Evolutionary conservation across 805 yeast species (phyloP).

Genomic region (Saturnispora serradocipensis): DNA sequence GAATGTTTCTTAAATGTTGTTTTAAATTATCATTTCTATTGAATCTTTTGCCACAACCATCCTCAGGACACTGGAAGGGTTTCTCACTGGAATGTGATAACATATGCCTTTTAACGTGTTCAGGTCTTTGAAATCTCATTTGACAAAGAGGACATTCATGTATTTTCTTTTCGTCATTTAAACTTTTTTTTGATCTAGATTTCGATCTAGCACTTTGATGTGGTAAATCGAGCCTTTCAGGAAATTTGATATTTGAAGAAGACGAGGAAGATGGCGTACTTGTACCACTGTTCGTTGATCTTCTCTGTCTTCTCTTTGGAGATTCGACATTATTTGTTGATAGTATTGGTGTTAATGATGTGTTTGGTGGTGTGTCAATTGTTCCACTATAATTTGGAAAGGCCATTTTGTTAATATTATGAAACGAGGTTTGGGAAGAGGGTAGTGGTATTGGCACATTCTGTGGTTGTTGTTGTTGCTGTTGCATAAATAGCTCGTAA

Average conservation of each 20-base stretch:
- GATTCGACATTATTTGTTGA: background rate
- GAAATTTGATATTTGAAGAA: conserved; percentile 16
- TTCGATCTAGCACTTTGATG: conserved; percentile 28
- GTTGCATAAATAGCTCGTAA: background rate
- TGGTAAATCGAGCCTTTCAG: conserved; percentile 26
- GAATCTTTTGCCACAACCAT: conserved; percentile 45
- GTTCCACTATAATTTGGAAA: background rate
- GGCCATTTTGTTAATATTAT: background rate
- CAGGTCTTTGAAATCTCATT: conserved; percentile 57
- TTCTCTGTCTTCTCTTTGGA: background rate
- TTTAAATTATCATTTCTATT: conserved; percentile 52
- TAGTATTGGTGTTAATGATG: background rate
- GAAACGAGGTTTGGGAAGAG: background rate
- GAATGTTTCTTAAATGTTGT: conserved; percentile 56
- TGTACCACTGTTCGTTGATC: conserved; percentile 3
- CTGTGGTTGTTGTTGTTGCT: background rate
- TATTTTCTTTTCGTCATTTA: conserved; percentile 40
- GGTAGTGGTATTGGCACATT: background rate
- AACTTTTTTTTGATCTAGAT: conserved; percentile 24
- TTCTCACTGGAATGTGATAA: conserved; percentile 49
- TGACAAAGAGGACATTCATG: conserved; percentile 61
- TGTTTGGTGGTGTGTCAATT: conserved; percentile 7
- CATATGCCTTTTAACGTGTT: conserved; percentile 60
- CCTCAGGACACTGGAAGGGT: conserved; percentile 46
- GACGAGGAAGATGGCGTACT: conserved; percentile 8